These are phyloP conservation scores for Zelopaecilomyces penicillatus DNA, from an alignment of 2,329 filamentous ascomycete species.

Conservation along the genomic window DNA sequence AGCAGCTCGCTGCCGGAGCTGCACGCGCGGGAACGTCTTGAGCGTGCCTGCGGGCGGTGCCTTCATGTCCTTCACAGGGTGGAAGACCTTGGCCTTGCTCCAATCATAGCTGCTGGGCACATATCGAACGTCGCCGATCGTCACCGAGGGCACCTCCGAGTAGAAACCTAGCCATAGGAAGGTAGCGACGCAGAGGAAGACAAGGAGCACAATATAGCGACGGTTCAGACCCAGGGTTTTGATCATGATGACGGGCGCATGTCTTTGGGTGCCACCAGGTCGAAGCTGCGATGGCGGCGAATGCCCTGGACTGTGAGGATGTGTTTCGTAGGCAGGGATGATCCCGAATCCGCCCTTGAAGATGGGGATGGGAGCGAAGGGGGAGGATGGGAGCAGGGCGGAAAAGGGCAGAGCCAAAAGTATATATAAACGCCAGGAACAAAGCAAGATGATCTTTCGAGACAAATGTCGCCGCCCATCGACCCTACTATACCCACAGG, in stretches of 20 bases:
- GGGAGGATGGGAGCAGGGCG: too few species aligned
- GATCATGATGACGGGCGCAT: constrained; percentile 8
- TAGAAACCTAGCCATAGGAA: constrained; percentile 20
- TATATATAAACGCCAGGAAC: too few species aligned
- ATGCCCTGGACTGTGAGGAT: not conserved
- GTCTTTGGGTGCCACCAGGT: not conserved
- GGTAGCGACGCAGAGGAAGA: constrained; percentile 18
- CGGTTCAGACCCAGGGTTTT: constrained; percentile 24
- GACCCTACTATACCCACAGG: too few species aligned
- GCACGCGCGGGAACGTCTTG: constrained; percentile 35
- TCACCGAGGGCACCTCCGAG: constrained; percentile 12
- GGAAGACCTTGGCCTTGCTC: constrained; percentile 23
- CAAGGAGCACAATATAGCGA: constrained; percentile 23
- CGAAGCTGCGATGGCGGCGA: not conserved
- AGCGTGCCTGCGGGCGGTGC: constrained; percentile 27
- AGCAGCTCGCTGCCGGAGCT: constrained; percentile 23
- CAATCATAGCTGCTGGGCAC: constrained; percentile 31
- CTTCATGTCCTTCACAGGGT: constrained; percentile 24
- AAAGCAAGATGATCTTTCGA: too few species aligned
- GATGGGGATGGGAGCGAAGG: too few species aligned
- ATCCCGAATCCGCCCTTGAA: too few species aligned
- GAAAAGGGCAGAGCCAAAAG: too few species aligned
- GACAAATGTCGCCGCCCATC: too few species aligned
- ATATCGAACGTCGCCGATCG: constrained; percentile 19
- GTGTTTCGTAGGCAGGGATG: constrained; percentile 1